Conservation (phyloP, 495 filamentous ascomycete genomes). For the Neurospora sp. region DNA sequence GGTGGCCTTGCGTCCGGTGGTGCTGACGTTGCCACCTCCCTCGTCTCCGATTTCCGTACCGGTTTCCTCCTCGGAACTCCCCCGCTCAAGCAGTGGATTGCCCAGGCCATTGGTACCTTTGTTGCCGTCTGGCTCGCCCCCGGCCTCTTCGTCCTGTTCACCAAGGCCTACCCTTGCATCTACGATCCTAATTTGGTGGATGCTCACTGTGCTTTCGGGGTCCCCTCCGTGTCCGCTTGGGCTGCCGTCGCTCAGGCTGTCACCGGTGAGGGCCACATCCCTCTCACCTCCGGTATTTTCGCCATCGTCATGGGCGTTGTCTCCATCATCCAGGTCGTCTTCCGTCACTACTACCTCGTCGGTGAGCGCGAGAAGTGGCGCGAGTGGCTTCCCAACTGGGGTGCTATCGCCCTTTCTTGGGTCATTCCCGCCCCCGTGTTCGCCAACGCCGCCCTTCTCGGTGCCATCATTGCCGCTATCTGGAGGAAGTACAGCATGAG, state of each 20-base stretch:
- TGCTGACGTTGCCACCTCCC: slow-evolving; percentile 44
- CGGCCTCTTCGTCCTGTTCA: slow-evolving; percentile 55
- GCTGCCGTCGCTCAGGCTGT: slow-evolving; percentile 55
- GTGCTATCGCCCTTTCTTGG: slow-evolving; percentile 53
- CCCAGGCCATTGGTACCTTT: slow-evolving; percentile 50
- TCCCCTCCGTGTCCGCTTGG: slow-evolving; percentile 57
- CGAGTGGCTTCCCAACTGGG: slow-evolving; percentile 56
- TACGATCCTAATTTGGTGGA: slow-evolving; percentile 25
- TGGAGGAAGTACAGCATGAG: slow-evolving; percentile 49
- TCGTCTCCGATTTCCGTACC: slow-evolving; percentile 52
- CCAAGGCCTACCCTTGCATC: slow-evolving; percentile 57
- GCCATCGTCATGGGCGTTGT: slow-evolving; percentile 44
- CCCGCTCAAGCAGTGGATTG: slow-evolving; percentile 53
- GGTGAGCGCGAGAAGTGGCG: slow-evolving; percentile 39
- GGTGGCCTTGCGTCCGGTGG: slow-evolving; percentile 50
- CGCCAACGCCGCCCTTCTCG: slow-evolving; percentile 45
- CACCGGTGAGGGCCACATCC: slow-evolving; percentile 41
- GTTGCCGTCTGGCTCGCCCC: slow-evolving; percentile 54
- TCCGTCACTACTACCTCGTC: slow-evolving; percentile 49
- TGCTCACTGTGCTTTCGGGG: slow-evolving; percentile 41
- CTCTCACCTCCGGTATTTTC: slow-evolving; percentile 45
- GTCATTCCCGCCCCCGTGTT: slow-evolving; percentile 37
- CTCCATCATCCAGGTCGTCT: slow-evolving; percentile 38
- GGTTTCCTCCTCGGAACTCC: slow-evolving; percentile 54
- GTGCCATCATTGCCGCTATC: slow-evolving; percentile 43